A percentile compares a stretch with the other conserved stretches of the same genome.
Conservation (phyloP, 257 asterid species). For the Rauvolfia tetraphylla region DNA sequence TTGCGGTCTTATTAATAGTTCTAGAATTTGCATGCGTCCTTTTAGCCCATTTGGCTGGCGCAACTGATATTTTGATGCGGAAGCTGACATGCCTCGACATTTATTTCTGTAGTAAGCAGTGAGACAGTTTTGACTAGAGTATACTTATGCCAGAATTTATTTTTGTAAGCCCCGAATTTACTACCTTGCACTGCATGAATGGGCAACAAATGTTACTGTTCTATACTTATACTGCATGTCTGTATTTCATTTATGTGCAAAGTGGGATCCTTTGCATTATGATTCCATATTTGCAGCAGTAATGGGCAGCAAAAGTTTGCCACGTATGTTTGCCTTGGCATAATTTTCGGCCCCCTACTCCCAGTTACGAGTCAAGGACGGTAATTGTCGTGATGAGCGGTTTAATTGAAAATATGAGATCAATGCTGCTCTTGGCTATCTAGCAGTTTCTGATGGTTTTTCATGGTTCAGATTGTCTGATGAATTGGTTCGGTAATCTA, state of each 20-base stretch:
- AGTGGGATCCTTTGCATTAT: no score
- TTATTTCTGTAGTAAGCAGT: neutral
- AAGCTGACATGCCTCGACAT: neutral
- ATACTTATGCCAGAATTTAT: neutral
- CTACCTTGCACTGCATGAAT: neutral
- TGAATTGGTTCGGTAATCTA: neutral
- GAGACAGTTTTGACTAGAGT: neutral
- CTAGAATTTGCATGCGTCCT: neutral
- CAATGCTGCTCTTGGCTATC: neutral
- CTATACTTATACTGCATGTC: neutral
- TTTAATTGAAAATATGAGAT: neutral
- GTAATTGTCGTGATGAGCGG: no score
- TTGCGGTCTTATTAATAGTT: conserved; percentile 1
- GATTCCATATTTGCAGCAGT: no score
- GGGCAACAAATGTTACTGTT: neutral
- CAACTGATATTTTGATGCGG: neutral
- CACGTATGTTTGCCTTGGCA: no score
- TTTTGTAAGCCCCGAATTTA: neutral
- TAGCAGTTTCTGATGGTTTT: neutral
- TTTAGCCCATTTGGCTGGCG: neutral
- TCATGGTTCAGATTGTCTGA: neutral
- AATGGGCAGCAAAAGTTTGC: no score
- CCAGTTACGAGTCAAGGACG: no score
- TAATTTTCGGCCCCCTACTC: no score
- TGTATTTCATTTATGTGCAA: no score